Percentiles rank a stretch among this genome's conserved stretches.
Conservation (phyloP, 2,329 filamentous ascomycete genomes). For the Fonsecaea erecta region DNA sequence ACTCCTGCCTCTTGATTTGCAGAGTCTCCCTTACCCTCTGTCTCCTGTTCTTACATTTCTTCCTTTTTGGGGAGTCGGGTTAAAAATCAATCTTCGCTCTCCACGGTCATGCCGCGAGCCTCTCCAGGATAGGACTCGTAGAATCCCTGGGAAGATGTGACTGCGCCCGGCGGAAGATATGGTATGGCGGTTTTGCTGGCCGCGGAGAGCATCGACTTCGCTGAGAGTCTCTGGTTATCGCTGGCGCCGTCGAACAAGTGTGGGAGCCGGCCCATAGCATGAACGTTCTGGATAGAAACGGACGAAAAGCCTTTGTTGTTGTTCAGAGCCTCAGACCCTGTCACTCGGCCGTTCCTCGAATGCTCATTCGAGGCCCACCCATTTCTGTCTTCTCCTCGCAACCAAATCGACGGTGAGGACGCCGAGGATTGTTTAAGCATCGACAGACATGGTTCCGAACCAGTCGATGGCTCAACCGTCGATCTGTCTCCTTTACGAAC, state of each 20-base stretch:
- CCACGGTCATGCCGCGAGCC: slow-evolving; percentile 15
- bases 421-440: slow-evolving; percentile 20
- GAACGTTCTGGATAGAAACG: slow-evolving; percentile 36
- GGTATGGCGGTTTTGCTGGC: slow-evolving; percentile 33
- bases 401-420: slow-evolving; percentile 22
- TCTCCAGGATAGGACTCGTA: slow-evolving; percentile 30
- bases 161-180: slow-evolving; percentile 25
- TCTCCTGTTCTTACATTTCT: slow-evolving; percentile 16
- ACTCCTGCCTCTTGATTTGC: neutral
- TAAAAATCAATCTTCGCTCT: slow-evolving; percentile 17
- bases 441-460: slow-evolving; percentile 18
- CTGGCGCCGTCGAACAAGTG: slow-evolving; percentile 34
- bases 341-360: slow-evolving; percentile 17
- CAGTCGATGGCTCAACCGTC: slow-evolving; percentile 11
- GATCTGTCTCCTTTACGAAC: slow-evolving; percentile 13
- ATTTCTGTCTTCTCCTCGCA: slow-evolving; percentile 20
- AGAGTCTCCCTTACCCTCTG: neutral
- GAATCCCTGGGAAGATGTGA: slow-evolving; percentile 24
- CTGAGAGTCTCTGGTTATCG: slow-evolving; percentile 31
- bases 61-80: slow-evolving; percentile 8
- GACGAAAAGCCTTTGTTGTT: slow-evolving; percentile 37
- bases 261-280: slow-evolving; percentile 36
- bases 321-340: slow-evolving; percentile 21
- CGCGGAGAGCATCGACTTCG: slow-evolving; percentile 31
- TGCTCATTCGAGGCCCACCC: slow-evolving; percentile 21